These are phyloP conservation scores for Turritis glabra DNA, from an alignment of 345 rosid species.

Conservation along the genomic window DNA sequence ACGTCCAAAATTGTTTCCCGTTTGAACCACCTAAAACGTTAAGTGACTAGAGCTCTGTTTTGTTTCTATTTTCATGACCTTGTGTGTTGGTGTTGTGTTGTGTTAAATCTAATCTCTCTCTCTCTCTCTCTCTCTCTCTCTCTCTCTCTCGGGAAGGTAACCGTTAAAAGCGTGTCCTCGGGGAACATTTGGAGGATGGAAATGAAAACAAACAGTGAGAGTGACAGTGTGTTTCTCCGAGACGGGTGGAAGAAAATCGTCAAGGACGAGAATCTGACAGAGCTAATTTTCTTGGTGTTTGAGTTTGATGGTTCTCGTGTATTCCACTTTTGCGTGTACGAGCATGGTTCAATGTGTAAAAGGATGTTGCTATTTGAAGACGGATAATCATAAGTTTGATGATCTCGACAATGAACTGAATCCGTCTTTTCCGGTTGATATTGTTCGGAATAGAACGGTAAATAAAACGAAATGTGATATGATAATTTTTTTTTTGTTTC, in stretches of 20 bases:
- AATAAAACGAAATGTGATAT: no score
- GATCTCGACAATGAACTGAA: conserved; percentile 1
- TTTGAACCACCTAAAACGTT: neutral
- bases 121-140: neutral
- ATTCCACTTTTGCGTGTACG: neutral
- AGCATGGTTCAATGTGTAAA: neutral
- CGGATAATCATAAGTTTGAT: neutral
- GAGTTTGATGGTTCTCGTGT: conserved; percentile 7
- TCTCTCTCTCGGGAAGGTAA: neutral
- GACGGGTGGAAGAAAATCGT: conserved; percentile 3
- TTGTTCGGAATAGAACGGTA: neutral
- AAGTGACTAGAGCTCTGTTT: neutral
- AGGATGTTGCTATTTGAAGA: neutral
- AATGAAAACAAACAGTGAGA: neutral
- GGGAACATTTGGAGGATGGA: conserved; percentile 10
- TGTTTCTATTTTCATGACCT: neutral
- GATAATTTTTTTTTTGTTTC: no score
- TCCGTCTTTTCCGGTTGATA: neutral
- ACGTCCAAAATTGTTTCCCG: neutral
- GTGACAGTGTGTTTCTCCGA: neutral
- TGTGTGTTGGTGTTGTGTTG: neutral
- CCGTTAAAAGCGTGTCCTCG: neutral
- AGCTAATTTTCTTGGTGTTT: neutral
- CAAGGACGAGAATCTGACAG: conserved; percentile 2
- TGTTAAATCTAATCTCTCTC: no score